Conservation (phyloP, 1,284 basidiomycete genomes). For the Rhodotorula sp. region DNA sequence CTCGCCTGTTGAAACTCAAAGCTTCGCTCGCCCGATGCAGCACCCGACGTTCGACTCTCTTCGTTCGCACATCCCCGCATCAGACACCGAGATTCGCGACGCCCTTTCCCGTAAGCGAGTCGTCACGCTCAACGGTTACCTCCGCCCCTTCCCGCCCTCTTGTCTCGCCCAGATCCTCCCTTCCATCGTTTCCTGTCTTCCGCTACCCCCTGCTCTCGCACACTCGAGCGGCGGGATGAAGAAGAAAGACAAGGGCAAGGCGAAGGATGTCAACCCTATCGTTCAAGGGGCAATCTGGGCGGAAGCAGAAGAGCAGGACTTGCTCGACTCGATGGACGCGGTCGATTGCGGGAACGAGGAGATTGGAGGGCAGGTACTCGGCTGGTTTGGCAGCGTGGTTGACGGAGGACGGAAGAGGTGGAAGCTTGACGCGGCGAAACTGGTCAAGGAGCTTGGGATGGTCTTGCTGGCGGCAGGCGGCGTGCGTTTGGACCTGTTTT, state of each 20-base stretch:
- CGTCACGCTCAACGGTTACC: constrained; percentile 48
- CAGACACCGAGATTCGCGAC: constrained; percentile 25
- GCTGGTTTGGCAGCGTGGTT: constrained; percentile 68
- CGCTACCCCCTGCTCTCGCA: constrained; percentile 54
- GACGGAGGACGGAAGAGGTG: constrained; percentile 52
- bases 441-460: constrained; percentile 67
- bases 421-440: constrained; percentile 61
- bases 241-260: not conserved
- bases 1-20: not conserved
- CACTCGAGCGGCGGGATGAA: constrained; percentile 45
- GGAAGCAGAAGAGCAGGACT: constrained; percentile 45
- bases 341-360: constrained; percentile 51
- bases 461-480: constrained; percentile 65
- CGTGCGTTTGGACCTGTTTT: constrained; percentile 51
- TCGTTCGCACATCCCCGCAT: constrained; percentile 33
- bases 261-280: constrained; percentile 6
- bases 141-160: constrained; percentile 65
- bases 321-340: constrained; percentile 60
- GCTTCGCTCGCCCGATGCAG: not conserved
- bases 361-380: constrained; percentile 67
- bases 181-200: constrained; percentile 62
- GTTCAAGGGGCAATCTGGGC: constrained; percentile 50
- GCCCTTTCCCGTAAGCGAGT: constrained; percentile 24
- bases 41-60: constrained; percentile 18
- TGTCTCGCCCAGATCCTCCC: constrained; percentile 70